Base-by-base conservation (phyloP, 805 yeast genomes). In the Schizosaccharomyces osmophilus region DNA sequence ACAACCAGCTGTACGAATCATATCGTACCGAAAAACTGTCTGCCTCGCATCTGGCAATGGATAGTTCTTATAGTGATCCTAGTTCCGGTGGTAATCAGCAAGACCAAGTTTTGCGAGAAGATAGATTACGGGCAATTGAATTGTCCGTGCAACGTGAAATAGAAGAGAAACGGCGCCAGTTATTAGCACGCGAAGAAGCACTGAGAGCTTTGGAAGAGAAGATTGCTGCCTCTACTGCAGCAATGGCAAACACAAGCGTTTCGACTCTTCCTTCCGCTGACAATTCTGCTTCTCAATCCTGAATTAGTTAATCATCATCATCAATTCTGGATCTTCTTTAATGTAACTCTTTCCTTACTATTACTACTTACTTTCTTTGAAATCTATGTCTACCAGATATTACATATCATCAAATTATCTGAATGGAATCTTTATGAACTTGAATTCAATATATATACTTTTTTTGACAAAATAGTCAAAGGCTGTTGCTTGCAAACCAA, bases 21-120 rank as follows among this genome's bases (percentile, higher is more conserved):
- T 85, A 84, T 69, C 79, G 95, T 73, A 83, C 93, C 22, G 89
- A 84, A 68, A 78, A 85, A 67, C 75, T 85, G 66, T 80, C 85
- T 8, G 63, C 31, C 13, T 51, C 57, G 32, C 57, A 51, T 17
- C 13, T 51, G 31, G 36, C 26, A 19, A 17, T 51, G 19, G 51
- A 45, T 24, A 45, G 51, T 45, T n/a, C 26, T n/a, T 45, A 11
- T 19, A 24, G 13, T 24, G 51, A 24, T 24, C 11, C 5, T n/a
- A 51, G 22, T 29, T 22, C 36, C 6, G 26, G 57, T 22, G 26
- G 57, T 22, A 45, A 24, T 29, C 57, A 51, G 11, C 31, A 22
- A 19, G 57, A 51, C 26, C 31, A 24, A 24, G 36, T 51, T 29
- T 24, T 22, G 39, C 41, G 36, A 17, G 60, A 57, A 24, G 60